Evolutionary conservation across 2,329 filamentous ascomycete species (phyloP).

Genomic region (Colletotrichum orchidophilum): DNA sequence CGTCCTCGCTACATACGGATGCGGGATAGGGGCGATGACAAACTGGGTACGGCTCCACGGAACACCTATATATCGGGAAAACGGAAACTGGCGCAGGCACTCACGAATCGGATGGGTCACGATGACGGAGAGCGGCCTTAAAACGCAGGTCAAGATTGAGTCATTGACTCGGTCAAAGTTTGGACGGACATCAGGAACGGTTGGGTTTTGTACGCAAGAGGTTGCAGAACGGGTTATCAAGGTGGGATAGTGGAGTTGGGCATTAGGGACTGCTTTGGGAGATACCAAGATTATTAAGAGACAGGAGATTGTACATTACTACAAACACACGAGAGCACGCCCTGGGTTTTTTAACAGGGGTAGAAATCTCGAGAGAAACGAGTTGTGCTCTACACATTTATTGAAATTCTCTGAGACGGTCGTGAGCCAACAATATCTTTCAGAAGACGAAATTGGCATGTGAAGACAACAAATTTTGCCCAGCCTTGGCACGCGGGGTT

Average conservation of each 20-base stretch:
- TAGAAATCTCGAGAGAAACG: neutral
- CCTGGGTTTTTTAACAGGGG: neutral
- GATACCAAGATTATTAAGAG: constrained; percentile 18
- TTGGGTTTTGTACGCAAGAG: neutral
- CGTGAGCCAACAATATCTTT: neutral
- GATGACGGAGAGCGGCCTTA: neutral
- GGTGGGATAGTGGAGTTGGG: constrained; percentile 8
- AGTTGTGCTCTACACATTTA: neutral
- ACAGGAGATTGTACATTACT: neutral
- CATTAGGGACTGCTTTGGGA: constrained; percentile 13
- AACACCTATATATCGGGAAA: neutral
- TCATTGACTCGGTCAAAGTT: neutral
- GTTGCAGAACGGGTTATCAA: neutral
- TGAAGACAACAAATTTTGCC: neutral
- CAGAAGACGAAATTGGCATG: neutral
- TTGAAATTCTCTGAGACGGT: neutral
- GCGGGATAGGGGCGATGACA: neutral
- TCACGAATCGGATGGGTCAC: neutral
- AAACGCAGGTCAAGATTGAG: neutral
- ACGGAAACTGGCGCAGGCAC: neutral
- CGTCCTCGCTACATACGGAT: neutral
- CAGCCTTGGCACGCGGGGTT: constrained; percentile 33
- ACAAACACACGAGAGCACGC: neutral
- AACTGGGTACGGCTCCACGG: neutral
- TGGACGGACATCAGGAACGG: neutral